Evolutionary conservation across 192 early-diverging fungal genomes (phyloP).

Genomic region (Backusella tarrabulga): DNA sequence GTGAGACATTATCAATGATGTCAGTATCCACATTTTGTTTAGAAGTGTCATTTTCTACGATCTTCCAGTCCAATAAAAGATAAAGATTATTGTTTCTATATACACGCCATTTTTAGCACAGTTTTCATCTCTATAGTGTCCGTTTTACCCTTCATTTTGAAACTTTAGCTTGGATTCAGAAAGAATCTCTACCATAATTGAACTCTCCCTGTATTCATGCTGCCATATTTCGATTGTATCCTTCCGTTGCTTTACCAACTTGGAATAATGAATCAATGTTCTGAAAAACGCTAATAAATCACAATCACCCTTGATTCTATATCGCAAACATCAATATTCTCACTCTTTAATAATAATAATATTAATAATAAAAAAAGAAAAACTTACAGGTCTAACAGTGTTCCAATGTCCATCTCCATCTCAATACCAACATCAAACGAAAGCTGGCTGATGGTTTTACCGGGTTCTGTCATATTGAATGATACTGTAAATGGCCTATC

Average conservation of each 20-base stretch:
- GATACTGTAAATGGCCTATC: not conserved
- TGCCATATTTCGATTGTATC: not conserved
- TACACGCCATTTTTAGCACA: not conserved
- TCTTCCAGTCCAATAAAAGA: not conserved
- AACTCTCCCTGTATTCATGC: not conserved
- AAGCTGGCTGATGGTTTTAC: not conserved
- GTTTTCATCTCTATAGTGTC: too few relatives aligned
- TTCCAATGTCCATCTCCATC: constrained; percentile 12
- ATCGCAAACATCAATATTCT: too few relatives aligned
- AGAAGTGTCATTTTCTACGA: not conserved
- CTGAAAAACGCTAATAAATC: constrained; percentile 28
- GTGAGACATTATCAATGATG: constrained; percentile 5
- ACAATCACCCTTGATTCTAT: constrained; percentile 19
- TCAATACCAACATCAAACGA: constrained; percentile 21
- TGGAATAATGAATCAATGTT: constrained; percentile 25
- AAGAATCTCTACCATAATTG: not conserved
- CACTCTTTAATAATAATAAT: too few relatives aligned
- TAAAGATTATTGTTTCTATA: constrained; percentile 12
- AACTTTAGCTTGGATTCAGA: not conserved
- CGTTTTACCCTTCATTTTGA: not conserved
- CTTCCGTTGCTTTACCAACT: constrained; percentile 7
- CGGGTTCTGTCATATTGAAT: constrained; percentile 11
- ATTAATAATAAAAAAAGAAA: too few relatives aligned
- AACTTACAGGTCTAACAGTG: not conserved
- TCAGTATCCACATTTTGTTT: not conserved